Conservation (phyloP, 345 rosid genomes). For the Bretschneidera sinensis region DNA sequence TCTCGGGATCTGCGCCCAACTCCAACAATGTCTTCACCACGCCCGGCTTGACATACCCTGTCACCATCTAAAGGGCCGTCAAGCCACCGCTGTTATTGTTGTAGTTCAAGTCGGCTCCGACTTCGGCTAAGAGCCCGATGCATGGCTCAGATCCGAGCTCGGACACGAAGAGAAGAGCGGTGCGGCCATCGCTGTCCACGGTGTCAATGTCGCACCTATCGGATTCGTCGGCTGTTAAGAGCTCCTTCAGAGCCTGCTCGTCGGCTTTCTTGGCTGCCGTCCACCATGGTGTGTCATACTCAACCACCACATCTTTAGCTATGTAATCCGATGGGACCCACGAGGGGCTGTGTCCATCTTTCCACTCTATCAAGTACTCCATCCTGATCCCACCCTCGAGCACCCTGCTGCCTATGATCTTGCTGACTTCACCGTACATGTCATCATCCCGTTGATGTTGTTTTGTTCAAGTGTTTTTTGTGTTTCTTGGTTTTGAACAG, state of each 20-base stretch:
- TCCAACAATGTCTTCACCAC: slow-evolving; percentile 53
- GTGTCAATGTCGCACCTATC: slow-evolving; percentile 67
- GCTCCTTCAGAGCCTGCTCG: slow-evolving; percentile 40
- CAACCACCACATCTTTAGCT: slow-evolving; percentile 81
- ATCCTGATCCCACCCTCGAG: slow-evolving; percentile 39
- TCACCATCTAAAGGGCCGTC: slow-evolving; percentile 88
- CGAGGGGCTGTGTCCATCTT: slow-evolving; percentile 78
- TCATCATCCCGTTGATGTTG: slow-evolving; percentile 46
- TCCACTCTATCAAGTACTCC: slow-evolving; percentile 92
- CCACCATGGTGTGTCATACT: slow-evolving; percentile 95
- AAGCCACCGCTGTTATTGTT: slow-evolving; percentile 66
- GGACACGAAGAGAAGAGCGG: slow-evolving; percentile 74
- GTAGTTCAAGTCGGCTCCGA: slow-evolving; percentile 61
- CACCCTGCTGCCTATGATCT: slow-evolving; percentile 70
- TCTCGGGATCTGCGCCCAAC: slow-evolving; percentile 68
- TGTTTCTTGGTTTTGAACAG: slow-evolving; percentile 52
- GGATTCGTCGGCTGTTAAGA: slow-evolving; percentile 37
- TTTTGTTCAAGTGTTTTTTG: slow-evolving; percentile 16
- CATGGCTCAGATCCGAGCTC: slow-evolving; percentile 82
- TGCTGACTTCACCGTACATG: slow-evolving; percentile 71
- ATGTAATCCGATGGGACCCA: slow-evolving; percentile 72
- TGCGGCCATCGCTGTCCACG: slow-evolving; percentile 74
- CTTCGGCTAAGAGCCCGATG: slow-evolving; percentile 61
- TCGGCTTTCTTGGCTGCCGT: slow-evolving; percentile 89
- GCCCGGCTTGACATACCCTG: slow-evolving; percentile 75